Base-by-base conservation (phyloP, 2,329 filamentous ascomycete species). In the Penicillium sp. region DNA sequence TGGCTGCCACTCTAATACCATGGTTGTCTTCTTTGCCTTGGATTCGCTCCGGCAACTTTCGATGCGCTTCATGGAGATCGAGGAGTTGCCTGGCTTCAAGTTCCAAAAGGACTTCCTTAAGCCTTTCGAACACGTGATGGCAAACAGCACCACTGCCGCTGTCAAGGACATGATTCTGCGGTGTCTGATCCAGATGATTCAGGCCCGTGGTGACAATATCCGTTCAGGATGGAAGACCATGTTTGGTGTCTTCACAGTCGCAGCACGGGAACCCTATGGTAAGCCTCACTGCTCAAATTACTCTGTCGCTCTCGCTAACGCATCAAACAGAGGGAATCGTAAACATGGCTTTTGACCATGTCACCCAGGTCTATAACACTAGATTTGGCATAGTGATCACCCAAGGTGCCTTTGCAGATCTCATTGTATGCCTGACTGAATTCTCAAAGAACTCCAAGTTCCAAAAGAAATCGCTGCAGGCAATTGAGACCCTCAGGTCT, bases 101-200 rank as follows among this genome's bases (percentile, higher is more conserved):
- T 99, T 99, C 71, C 94, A 99, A 69, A 99, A 99, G 74, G 93
- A 99, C 73, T 99, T 99, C 74, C 78, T 99, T 53, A 97, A 97
- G 76, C 94, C 96, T 0, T 99, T 99, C 68, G 93, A 99, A 78
- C 91, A 97, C 73, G 92, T 99, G 67, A 91, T 99, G 79, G 88
- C 90, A 57, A 97, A 99, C 73, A 94, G 92, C 42, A 91, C 83
- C 62, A 91, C 94, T 62, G 87, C 96, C 19, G 87, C 90, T 0
- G 94, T 99, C 67, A 99, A 99, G 76, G 94, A 99, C 68, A 93
- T 99, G 89, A 91, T 96, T 45, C 80, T 99, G 25, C 87, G 93
- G 43, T 99, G 96, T 72, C 80, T 99, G 60, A 96, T 97, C 56
- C 96, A 99, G 76, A 99, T 99, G 96, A 96, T 99, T 48, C 94